phyloP scores from a whole-genome alignment of 108 stramenopile genomes.

The Chaetoceros muelleri region DNA sequence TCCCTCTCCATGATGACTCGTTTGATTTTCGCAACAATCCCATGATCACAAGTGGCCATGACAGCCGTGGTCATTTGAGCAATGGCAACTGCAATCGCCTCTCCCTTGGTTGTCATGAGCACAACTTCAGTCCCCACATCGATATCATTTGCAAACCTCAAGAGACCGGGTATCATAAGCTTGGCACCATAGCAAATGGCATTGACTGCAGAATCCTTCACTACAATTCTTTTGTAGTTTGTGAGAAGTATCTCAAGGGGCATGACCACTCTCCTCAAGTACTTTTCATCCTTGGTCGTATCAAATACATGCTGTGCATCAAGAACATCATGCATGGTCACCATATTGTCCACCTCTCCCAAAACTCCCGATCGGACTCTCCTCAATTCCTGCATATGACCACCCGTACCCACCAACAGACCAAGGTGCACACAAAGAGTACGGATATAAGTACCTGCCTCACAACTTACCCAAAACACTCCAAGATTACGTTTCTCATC shows the following conservation, averaged over 20 bases:
- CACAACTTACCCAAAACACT: slow-evolving; percentile 91
- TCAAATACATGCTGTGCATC: slow-evolving; percentile 99
- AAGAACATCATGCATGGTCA: slow-evolving; percentile 99
- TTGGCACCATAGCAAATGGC: slow-evolving; percentile 99
- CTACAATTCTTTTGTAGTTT: slow-evolving; percentile 96
- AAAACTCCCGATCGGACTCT: slow-evolving; percentile 93
- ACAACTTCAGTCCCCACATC: slow-evolving; percentile 97
- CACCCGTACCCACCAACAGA: slow-evolving; percentile 91
- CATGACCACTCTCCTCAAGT: slow-evolving; percentile 95
- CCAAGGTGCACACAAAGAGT: slow-evolving; percentile 99
- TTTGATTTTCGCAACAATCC: slow-evolving; percentile 98
- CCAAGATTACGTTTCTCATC: slow-evolving; percentile 94
- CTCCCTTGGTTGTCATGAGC: slow-evolving; percentile 99
- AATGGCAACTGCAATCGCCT: slow-evolving; percentile 97
- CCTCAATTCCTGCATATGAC: slow-evolving; percentile 99
- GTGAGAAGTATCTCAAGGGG: slow-evolving; percentile 94
- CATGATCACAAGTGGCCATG: slow-evolving; percentile 99
- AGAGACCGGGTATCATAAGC: slow-evolving; percentile 97
- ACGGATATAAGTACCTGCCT: slow-evolving; percentile 99
- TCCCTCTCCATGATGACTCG: slow-evolving; percentile 99
- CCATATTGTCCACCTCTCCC: slow-evolving; percentile 85
- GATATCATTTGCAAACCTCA: slow-evolving; percentile 97
- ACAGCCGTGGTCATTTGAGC: slow-evolving; percentile 99
- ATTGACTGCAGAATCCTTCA: slow-evolving; percentile 99
- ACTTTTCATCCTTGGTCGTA: slow-evolving; percentile 96